Base-by-base conservation (phyloP, 2,329 filamentous ascomycete genomes). In the Colletotrichum sp. region DNA sequence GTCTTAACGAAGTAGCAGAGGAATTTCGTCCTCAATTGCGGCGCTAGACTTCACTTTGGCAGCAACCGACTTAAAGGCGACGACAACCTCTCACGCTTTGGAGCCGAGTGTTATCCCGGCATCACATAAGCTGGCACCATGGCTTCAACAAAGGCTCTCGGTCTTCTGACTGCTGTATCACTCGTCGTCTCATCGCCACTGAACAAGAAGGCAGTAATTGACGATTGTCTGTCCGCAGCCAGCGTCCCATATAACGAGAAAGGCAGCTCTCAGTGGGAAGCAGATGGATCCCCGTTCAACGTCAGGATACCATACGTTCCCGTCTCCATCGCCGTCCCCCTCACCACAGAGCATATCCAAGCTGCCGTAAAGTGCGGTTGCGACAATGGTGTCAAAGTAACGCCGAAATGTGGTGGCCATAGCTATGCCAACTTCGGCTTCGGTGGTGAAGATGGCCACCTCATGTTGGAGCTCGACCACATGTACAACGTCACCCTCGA, bases 371-470 rank as follows among this genome's bases (percentile, higher is more conserved):
- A 81, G 57, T 91, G 89, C 72, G 89, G 88, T 2, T 79, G 80
- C 2, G 78, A 84, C 28, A 76, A 81, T 59, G 81, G 82, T 13
- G 81, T 89, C 30, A 88, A 89, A 64, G 87, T 91, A 4, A 89
- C 89, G 59, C 84, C 89, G 5, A 87, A 86, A 75, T 85, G 86
- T 48, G 90, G 90, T 15, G 90, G 90, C 0, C 90, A 91, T 79
- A 88, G 86, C 55, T 91, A 90, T 80, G 90, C 83, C 1, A 90
- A 88, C 52, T 89, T 86, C 71, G 87, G 88, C 75, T 83, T 83
- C 13, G 86, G 86, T 2, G 86, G 86, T 5, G 81, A 83, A 26
- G 82, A 87, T 76, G 85, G 86, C 1, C 84, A 84, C 15, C 79
- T 88, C 18, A 82, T 88, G 16, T 79, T 89, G 34, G 83, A 86